Evolutionary conservation across 2,329 filamentous ascomycete species (phyloP).

Genomic region (Thelonectria blattea): DNA sequence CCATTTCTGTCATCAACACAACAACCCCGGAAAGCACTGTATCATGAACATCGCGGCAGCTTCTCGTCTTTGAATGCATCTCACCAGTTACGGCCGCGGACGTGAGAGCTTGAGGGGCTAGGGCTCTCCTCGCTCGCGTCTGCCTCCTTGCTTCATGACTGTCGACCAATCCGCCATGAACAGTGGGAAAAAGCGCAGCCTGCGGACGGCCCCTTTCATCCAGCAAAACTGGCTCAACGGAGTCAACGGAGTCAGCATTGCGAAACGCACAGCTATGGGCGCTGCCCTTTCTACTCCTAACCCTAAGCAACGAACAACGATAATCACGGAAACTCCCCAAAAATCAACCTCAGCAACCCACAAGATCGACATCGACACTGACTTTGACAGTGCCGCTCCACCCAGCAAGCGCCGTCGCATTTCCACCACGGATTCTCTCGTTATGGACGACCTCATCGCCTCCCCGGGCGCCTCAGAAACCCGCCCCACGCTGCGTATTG

Average conservation of each 20-base stretch:
- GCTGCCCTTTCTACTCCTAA: slow-evolving; percentile 32
- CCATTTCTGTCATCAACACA: slow-evolving; percentile 23
- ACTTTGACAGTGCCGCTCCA: slow-evolving; percentile 43
- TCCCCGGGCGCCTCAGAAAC: slow-evolving; percentile 41
- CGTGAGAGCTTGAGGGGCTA: slow-evolving; percentile 14
- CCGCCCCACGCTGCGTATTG: slow-evolving; percentile 55
- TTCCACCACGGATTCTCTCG: slow-evolving; percentile 45
- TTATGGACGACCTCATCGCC: slow-evolving; percentile 43
- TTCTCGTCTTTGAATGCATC: slow-evolving; percentile 31
- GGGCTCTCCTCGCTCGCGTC: slow-evolving; percentile 21
- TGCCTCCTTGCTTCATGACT: slow-evolving; percentile 38
- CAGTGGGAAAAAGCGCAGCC: slow-evolving; percentile 49
- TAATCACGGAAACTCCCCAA: background rate
- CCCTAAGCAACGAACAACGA: background rate
- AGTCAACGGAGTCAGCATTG: slow-evolving; percentile 45
- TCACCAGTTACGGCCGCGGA: slow-evolving; percentile 17
- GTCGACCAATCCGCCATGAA: slow-evolving; percentile 53
- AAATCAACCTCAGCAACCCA: slow-evolving; percentile 41
- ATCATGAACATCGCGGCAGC: slow-evolving; percentile 32
- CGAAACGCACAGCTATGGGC: slow-evolving; percentile 52
- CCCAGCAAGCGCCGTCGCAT: slow-evolving; percentile 59
- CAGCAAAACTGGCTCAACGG: slow-evolving; percentile 60
- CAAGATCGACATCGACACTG: slow-evolving; percentile 36
- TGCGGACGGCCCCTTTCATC: slow-evolving; percentile 59
- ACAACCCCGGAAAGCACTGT: slow-evolving; percentile 3